phyloP scores from a whole-genome alignment of 2,329 filamentous ascomycete genomes.

The Xylariaceae sp. region DNA sequence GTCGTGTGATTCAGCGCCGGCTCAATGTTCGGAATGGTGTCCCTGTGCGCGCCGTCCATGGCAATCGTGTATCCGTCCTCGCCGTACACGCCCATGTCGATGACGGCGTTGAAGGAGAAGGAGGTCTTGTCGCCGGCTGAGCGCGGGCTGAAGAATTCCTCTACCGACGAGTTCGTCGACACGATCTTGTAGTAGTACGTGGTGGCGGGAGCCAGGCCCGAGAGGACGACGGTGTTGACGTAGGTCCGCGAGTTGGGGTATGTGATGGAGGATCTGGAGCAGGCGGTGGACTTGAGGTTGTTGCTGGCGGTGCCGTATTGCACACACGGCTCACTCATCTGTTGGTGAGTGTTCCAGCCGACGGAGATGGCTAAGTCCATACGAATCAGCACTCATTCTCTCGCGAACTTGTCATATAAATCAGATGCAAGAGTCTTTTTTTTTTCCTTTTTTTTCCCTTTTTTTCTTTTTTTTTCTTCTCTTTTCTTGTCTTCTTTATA shows the following conservation, averaged over 20 bases:
- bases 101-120: constrained; percentile 47
- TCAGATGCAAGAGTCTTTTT: too few relatives aligned
- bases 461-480: too few relatives aligned
- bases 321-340: constrained; percentile 43
- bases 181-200: constrained; percentile 57
- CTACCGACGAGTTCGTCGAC: constrained; percentile 49
- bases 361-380: constrained; percentile 42
- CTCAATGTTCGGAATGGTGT: constrained; percentile 43
- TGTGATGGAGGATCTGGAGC: constrained; percentile 43
- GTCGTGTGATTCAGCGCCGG: constrained; percentile 53
- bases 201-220: constrained; percentile 43
- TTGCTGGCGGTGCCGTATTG: constrained; percentile 42
- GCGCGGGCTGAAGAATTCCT: constrained; percentile 50
- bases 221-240: constrained; percentile 44
- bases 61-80: constrained; percentile 46
- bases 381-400: not conserved
- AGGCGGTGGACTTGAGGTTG: constrained; percentile 36
- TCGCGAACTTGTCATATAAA: too few relatives aligned
- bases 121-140: constrained; percentile 48
- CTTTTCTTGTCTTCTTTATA: too few relatives aligned
- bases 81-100: constrained; percentile 52
- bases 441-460: too few relatives aligned
- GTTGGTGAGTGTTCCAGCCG: constrained; percentile 52
- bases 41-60: constrained; percentile 40
- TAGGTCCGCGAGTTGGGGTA: constrained; percentile 51